phyloP scores from a whole-genome alignment of 2,329 filamentous ascomycete genomes.

The Huntiella savannae region DNA sequence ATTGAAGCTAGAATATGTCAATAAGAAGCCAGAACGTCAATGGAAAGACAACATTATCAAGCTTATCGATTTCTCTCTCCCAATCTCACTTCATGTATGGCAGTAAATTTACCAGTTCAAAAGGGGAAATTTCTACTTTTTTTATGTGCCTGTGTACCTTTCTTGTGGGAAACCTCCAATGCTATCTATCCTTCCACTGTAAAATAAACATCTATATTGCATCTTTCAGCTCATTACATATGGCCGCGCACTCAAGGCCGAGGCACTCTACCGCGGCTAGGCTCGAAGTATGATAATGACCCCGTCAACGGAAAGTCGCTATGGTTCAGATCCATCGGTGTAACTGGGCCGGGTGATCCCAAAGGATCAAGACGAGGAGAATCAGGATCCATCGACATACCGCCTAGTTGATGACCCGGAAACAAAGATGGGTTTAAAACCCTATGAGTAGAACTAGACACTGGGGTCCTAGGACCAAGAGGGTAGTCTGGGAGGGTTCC shows the following conservation, averaged over 20 bases:
- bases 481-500: too few species aligned
- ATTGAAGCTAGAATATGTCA: not conserved
- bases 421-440: too few species aligned
- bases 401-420: not conserved
- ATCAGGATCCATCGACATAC: conserved; percentile 21
- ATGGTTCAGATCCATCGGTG: conserved; percentile 36
- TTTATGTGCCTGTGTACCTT: not conserved
- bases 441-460: too few species aligned
- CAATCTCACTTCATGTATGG: too few species aligned
- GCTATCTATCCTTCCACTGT: not conserved
- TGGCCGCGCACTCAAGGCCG: not conserved
- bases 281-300: conserved; percentile 11
- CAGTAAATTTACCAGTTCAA: too few species aligned
- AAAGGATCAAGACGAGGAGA: conserved; percentile 32
- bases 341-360: conserved; percentile 41
- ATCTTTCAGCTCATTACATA: not conserved
- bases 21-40: too few species aligned
- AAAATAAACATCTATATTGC: not conserved
- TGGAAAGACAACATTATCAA: too few species aligned
- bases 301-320: conserved; percentile 16
- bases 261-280: conserved; percentile 8
- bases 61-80: too few species aligned
- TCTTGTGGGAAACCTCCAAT: not conserved
- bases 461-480: too few species aligned
- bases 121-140: not conserved